phyloP scores from a whole-genome alignment of 1,139 yeast species.

The Hemisphaericaspora subhashii region DNA sequence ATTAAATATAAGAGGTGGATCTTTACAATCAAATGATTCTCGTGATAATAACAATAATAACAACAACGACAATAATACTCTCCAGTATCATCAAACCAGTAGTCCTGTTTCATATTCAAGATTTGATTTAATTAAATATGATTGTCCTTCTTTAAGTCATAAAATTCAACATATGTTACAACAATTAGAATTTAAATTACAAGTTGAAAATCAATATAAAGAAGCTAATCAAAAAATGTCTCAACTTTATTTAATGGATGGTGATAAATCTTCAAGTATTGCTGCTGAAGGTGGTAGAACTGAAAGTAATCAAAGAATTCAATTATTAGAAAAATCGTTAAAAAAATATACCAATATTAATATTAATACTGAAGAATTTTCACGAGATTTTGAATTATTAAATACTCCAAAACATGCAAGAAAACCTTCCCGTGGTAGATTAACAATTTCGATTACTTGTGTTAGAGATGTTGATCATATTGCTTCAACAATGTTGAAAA shows the following conservation, averaged over 20 bases:
- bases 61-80: too few relatives aligned
- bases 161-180: conserved; percentile 94
- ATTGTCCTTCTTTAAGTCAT: conserved; percentile 94
- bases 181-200: conserved; percentile 87
- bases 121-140: conserved; percentile 83
- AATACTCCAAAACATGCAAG: conserved; percentile 72
- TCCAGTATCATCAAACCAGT: too few relatives aligned
- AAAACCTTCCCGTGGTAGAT: conserved; percentile 79
- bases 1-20: conserved; percentile 9
- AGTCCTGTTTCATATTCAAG: conserved; percentile 57
- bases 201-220: conserved; percentile 89
- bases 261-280: conserved; percentile 80
- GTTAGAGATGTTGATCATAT: conserved; percentile 91
- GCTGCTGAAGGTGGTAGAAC: conserved; percentile 87
- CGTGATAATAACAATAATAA: too few relatives aligned
- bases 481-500: conserved; percentile 74
- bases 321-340: conserved; percentile 76
- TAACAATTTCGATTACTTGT: conserved; percentile 68
- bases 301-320: conserved; percentile 85
- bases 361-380: conserved; percentile 64
- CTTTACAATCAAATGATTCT: too few relatives aligned
- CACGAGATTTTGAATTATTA: conserved; percentile 62
- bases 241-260: conserved; percentile 83
- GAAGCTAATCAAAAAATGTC: conserved; percentile 90
- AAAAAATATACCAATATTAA: conserved; percentile 90